A percentile compares a stretch with the other conserved stretches of the same genome.
Conservation (phyloP, 345 rosid genomes). For the Euclidium syriacum region DNA sequence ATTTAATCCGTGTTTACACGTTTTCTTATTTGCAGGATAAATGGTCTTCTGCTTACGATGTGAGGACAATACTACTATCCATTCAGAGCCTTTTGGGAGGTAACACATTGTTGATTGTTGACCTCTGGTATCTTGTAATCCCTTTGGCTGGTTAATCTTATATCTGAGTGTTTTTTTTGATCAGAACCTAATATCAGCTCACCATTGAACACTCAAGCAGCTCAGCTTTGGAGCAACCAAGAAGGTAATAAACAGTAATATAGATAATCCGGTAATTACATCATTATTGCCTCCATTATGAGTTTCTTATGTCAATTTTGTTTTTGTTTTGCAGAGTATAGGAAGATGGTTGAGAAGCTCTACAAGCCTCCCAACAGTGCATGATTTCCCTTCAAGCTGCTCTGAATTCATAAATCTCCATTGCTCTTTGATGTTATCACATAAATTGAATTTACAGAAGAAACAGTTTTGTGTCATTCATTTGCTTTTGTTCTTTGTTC, state of each 20-base stretch:
- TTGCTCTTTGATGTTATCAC: not conserved
- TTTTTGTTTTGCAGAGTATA: slow-evolving; percentile 41
- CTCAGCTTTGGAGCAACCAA: slow-evolving; percentile 94
- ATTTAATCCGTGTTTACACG: not conserved
- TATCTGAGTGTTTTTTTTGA: not conserved
- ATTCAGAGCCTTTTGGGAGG: slow-evolving; percentile 99
- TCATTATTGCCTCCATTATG: not conserved
- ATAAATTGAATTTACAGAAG: slow-evolving; percentile 6
- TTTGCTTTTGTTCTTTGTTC: slow-evolving; percentile 20
- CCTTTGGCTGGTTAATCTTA: not conserved
- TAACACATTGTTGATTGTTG: slow-evolving; percentile 8
- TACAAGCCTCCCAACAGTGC: slow-evolving; percentile 47
- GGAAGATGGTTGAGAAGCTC: slow-evolving; percentile 61
- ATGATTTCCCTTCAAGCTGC: slow-evolving; percentile 21
- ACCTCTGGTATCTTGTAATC: not conserved
- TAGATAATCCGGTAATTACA: not conserved
- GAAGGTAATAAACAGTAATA: slow-evolving; percentile 42
- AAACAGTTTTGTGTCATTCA: slow-evolving; percentile 7
- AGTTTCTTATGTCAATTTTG: slow-evolving; percentile 10
- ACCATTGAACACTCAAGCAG: slow-evolving; percentile 91
- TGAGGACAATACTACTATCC: slow-evolving; percentile 74
- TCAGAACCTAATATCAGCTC: slow-evolving; percentile 93
- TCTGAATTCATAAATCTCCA: slow-evolving; percentile 2
- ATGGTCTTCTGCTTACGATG: slow-evolving; percentile 99
- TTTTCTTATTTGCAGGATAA: slow-evolving; percentile 51